Evolutionary conservation across 768 basidiomycete species (phyloP), one percentile per base, ranked within the genome.

Genomic region (Termitomyces sp.): DNA sequence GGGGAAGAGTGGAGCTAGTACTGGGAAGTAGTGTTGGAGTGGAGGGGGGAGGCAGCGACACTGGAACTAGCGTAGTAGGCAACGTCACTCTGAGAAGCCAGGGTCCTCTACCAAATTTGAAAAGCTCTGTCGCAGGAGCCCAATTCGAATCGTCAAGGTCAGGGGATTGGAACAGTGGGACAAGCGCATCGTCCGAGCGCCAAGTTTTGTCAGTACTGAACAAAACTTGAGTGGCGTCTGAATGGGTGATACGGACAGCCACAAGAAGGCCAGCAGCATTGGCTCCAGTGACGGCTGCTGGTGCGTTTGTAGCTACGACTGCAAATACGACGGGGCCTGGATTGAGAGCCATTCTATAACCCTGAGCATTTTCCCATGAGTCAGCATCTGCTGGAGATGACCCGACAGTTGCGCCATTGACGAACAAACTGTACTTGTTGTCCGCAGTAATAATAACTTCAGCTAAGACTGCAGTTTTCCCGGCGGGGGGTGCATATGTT

Each of bases 251-350:
- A 9, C 59, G 59, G 31, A 60, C 56, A 11, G 56, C 52, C 5
- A 43, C 51, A 36, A 60, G 48, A 33, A 60, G 39, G 18, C 49
- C 59, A 23, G 59, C 59, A 31, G 59, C 49, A 16, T 60, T 60
- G 18, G 13, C 52, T 33, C 43, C 49, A 10, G 9, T 25, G 18
- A 43, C 39, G 7, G 20, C 29, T 2, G 20, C 29, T 2, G 55
- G 47, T 41, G 44, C 36, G 47, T 60, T 60, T n/a, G 53, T 60
- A 23, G 52, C 59, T 11, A 39, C 31, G 27, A 60, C 41, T 5
- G 59, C 59, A 44, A 60, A 60, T 15, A 56, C 52, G 5, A 54
- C 44, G 1, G 55, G 59, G 10, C 59, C 59, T 32, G 59, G 55
- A 23, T 25, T 46, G 10, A 60, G 55, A 10, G 44, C 56, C 53